Base-by-base conservation (phyloP, 1,139 yeast genomes). In the Arxiozyma heterogenica region DNA sequence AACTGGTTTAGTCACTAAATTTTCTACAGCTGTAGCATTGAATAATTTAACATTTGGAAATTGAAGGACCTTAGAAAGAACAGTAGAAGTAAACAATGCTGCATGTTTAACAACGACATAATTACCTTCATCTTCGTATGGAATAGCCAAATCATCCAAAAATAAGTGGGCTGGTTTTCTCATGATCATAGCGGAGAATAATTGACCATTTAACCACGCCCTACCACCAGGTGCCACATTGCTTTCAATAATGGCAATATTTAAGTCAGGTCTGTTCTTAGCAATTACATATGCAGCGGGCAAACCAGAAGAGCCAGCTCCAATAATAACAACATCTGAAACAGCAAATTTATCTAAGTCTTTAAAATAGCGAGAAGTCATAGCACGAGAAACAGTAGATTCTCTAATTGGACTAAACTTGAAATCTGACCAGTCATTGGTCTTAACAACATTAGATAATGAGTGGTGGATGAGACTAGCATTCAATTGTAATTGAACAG, bases 1-100 rank as follows among this genome's bases (percentile, higher is more conserved):
- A 57, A 80, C 83, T 58, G 79, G 78, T 69, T 90, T 81, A 50
- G 91, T 85, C 64, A 85, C 84, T 69, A 85, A 77, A 67, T 85
- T 93, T 69, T 85, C 93, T 54, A 84, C 93, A 41, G 90, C 85
- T 50, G 90, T 84, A 43, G 93, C 93, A 67, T 85, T 85, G 76
- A 85, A 85, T 61, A 85, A 73, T 71, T 85, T 85, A 59, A 85
- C 84, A 63, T 85, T 85, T 53, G 91, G 90, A 69, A 84, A 81
- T 58, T 76, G 76, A 63, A 85, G 75, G 17, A 84, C 90, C 70
- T 83, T 82, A 51, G 90, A 81, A 64, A 83, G 71, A 61, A 85
- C 75, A 34, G 90, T 85, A 3, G 90, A 81, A 72, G 84, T 83
- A 75, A 85, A 85, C 61, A 82, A 74, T 34, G 93, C 90, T 9